Base-by-base conservation (phyloP, 2,329 filamentous ascomycete species). In the Pseudogymnoascus sp. region DNA sequence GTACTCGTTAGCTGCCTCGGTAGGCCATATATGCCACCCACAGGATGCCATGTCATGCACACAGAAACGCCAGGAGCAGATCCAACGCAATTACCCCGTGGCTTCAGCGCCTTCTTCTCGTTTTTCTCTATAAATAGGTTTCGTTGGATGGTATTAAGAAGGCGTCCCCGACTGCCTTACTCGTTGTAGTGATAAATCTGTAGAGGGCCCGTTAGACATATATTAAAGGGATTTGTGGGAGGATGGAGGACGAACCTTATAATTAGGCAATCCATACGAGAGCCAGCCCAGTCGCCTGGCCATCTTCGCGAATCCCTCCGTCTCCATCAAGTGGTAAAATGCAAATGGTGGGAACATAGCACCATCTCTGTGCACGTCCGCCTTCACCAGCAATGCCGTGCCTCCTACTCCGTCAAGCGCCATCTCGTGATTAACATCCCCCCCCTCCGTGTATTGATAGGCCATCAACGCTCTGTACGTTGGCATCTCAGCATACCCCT, bases 231-330 rank as follows among this genome's bases (percentile, higher is more conserved):
- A 60, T 60, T n/a, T 26, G 23, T 42, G 8, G 35, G 57, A 28
- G 36, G 7, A 10, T 28, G 17, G 40, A 47, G 59, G 36, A 77
- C 85, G 74, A 78, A 97, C 95, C 82, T 93, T 93, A 78, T 99
- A 99, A 78, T 97, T 96, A 44, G 95, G 95, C 72, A 97, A 78
- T n/a, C 95, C 95, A 69, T 83, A 91, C 64, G 90, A 84, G 66
- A 88, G 82, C 87, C 92, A 97, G 60, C 92, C 92, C 72, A 99
- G 76, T 68, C 95, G 82, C 74, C 85, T 88, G 11, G 93, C 93
- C 95, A 99, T 99, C 78, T 93, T 96, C 17, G 95, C 93, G 72
- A 99, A 99, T 0, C 95, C 95, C 73, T 99, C 95, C 0, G 95
- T 97, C 80, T 99, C 95, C 66, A 99, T 96, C 65, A 99, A 81